Evolutionary conservation across 106 monocot species (phyloP), one percentile per base, ranked within the genome.

Genomic region (Vanilla planifolia): DNA sequence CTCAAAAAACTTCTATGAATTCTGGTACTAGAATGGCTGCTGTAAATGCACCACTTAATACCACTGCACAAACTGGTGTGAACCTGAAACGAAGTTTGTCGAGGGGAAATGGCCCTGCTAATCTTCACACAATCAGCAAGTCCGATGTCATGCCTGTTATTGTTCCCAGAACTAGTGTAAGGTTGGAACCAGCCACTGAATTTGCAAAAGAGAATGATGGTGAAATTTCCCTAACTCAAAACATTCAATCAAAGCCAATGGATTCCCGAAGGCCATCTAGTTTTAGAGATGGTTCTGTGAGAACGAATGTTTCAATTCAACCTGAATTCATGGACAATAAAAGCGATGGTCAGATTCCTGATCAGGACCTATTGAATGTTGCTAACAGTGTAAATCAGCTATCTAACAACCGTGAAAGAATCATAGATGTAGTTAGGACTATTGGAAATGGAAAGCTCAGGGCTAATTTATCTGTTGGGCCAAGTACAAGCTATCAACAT

Each of bases 111-210:
- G 55, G 68, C 25, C 33, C 77, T 33, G 22, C 55, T 20, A 80
- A 51, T 66, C 21, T 62, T 69, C 82, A 68, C 48, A 64, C 17
- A 42, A 64, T 75, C 42, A 80, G 36, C 67, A 95, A 86, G 58
- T 11, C 72, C 62, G 86, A 86, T 75, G 77, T 81, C 24, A 61
- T 62, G 37, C 67, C 80, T 48, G 75, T 81, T 21, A 66, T 78
- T 72, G 78, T 86, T 32, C 86, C 86, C 11, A 80, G 86, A 81
- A 78, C 61, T 67, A 78, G n/a, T 66, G 63, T 68, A 36, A 77
- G 71, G 67, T 16, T 66, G 11, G 85, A 85, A 71, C 44, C 36
- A 8, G 34, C 70, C 23, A 25, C 76, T 58, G 85, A 85, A 40
- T 79, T 79, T 45, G 74, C 55, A 64, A 89, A 68, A 50, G 85